Evolutionary conservation across 345 rosid genomes (phyloP), one percentile per base, ranked within the genome.

Genomic region (Clausena lansium): DNA sequence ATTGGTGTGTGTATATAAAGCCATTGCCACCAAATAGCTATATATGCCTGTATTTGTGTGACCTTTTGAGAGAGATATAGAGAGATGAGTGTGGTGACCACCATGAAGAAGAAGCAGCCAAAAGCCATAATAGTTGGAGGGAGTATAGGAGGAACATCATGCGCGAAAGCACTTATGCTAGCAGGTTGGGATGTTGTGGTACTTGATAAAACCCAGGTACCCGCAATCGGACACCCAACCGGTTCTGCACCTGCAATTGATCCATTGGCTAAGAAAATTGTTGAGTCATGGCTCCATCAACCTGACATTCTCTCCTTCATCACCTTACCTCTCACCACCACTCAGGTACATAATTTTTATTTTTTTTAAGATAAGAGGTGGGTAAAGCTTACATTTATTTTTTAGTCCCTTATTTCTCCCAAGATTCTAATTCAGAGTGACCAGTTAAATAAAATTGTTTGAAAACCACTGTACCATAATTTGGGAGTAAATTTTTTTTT

Each of bases 231-330:
- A 36, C 88, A 91, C 76, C 87, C 93, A 14, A 89, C 94, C 11
- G 95, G 98, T 60, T 94, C 97, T 7, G 98, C 94, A 0, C 84
- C 90, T 17, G 87, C 89, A 22, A 88, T 93, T 66, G 93, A 91
- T 67, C 71, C 81, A 28, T 84, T 79, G 47, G 24, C 93, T 76
- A 86, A 67, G 14, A 60, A 66, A 22, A 76, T 93, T 76, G 85
- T 90, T 77, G 67, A 70, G 25, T 86, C 91, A 0, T 90, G 94
- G 97, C 86, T 90, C n/a, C 73, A 70, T 4, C 70, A 19, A 7
- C 93, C 91, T 9, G 79, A 85, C 2, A 85, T 83, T 71, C 86
- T 93, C 62, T 82, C 77, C 7, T 77, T 77, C 2, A 63, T 83
- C 80, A 90, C 93, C 76, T 81, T 85, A 66, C 92, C 94, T 54